These are phyloP conservation scores for Dothistroma septosporum DNA, from an alignment of 2,329 filamentous ascomycete genomes.

Conservation along the genomic window DNA sequence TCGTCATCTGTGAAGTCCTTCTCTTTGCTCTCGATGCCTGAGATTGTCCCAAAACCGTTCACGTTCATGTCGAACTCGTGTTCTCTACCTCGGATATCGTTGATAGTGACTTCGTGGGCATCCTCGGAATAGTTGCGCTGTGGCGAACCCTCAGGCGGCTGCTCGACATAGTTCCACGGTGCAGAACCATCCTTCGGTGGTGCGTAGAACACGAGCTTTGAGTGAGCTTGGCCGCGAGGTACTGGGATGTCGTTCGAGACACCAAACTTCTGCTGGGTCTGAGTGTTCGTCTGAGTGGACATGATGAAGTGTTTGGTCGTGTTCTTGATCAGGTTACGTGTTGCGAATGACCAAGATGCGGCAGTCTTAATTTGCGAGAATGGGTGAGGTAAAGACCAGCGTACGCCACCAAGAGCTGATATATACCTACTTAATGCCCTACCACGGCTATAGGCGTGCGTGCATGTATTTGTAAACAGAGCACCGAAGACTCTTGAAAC, in stretches of 20 bases:
- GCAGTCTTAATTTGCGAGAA: too few relatives aligned
- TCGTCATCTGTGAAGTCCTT: constrained; percentile 64
- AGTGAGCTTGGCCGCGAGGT: constrained; percentile 59
- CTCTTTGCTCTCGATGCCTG: constrained; percentile 51
- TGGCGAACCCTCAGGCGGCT: constrained; percentile 56
- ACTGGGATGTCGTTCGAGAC: constrained; percentile 31
- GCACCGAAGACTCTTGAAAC: constrained; percentile 1
- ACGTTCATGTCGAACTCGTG: constrained; percentile 62
- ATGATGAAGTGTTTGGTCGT: constrained; percentile 5
- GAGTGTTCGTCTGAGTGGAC: constrained; percentile 25
- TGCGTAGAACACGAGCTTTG: constrained; percentile 62
- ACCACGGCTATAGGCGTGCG: constrained; percentile 1
- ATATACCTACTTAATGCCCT: neutral
- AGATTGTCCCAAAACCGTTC: constrained; percentile 69
- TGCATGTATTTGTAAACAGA: constrained; percentile 14
- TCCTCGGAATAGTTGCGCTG: constrained; percentile 61
- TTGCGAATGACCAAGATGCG: neutral
- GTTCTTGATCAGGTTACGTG: neutral
- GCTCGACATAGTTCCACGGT: constrained; percentile 60
- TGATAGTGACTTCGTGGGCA: constrained; percentile 54
- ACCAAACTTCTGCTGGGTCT: constrained; percentile 26
- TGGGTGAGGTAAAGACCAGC: neutral
- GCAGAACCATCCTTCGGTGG: constrained; percentile 56
- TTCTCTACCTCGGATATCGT: constrained; percentile 71
- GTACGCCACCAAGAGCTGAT: neutral